These are phyloP conservation scores for Euptelea pleiosperma DNA, from an alignment of 164 flowering plant genomes.

Conservation along the genomic window DNA sequence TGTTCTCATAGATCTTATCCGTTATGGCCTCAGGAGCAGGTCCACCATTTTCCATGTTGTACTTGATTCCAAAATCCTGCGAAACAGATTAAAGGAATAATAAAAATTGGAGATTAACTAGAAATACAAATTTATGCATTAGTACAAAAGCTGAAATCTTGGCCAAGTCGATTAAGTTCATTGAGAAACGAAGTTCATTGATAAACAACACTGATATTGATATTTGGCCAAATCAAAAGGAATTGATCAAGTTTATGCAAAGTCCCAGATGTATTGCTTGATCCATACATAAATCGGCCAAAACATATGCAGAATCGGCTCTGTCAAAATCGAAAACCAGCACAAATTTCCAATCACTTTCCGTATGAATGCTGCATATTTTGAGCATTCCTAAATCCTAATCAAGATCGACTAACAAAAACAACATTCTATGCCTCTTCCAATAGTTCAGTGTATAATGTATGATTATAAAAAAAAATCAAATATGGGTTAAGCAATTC, in stretches of 20 bases:
- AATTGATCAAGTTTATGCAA: not conserved
- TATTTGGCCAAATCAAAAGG: not conserved
- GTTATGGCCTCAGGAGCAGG: slow-evolving; percentile 97
- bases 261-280: not conserved
- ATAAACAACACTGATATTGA: no score
- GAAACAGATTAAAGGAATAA: slow-evolving; percentile 3
- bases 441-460: no score
- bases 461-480: no score
- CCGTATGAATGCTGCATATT: no score
- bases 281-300: not conserved
- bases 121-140: not conserved
- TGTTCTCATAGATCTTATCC: slow-evolving; percentile 84
- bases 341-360: not conserved
- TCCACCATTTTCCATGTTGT: slow-evolving; percentile 99
- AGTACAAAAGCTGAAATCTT: slow-evolving; percentile 1
- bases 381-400: no score
- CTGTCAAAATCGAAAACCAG: not conserved
- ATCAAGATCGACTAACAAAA: no score
- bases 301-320: not conserved
- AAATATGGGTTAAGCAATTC: no score
- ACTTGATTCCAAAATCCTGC: slow-evolving; percentile 97
- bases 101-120: slow-evolving; percentile 4
- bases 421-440: no score
- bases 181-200: no score
- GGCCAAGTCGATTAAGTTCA: no score